Evolutionary conservation across 768 basidiomycete genomes (phyloP), one percentile per base, ranked within the genome.

Genomic region (Rhizopogon sp.): DNA sequence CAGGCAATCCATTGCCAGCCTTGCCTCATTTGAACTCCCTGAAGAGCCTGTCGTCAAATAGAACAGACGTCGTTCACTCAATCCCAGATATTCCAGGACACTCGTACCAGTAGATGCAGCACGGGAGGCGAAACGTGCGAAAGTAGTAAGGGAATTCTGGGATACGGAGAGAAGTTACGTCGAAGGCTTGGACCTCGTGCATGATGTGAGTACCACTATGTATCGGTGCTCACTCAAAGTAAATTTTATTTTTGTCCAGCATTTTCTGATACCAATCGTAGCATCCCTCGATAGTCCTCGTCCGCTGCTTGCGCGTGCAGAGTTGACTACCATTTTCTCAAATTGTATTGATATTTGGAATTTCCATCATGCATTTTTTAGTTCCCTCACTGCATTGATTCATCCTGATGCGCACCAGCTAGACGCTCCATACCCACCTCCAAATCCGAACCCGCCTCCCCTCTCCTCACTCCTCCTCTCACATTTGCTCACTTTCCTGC

Each of bases 301-400:
- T 25, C 25, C 3, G 25, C 69, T 93, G n/a, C 76, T 93, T 49
- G 76, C 83, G 56, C 82, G 88, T 54, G 69, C 80, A 3, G 79
- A 83, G 43, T 78, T 93, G 55, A 88, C 85, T 1, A 77, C 83
- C 11, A 25, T 25, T 25, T 25, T 25, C 25, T 25, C 25, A 25
- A 25, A 93, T 68, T 92, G 93, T 59, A 85, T 92, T 64, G 91
- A 93, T 69, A 93, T 94, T 35, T 93, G 88, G 91, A 92, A 91
- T 62, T 77, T 91, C 42, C 90, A 92, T 70, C 87, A 81, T 50
- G 81, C 87, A 2, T 87, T 92, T 69, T 82, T 84, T 55, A 73
- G 79, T 6, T 79, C 84, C 2, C 76, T 92, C 28, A 76, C n/a
- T n/a, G n/a, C n/a, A 41, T 73, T 80, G 37, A 63, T 62, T 56